Base-by-base conservation (phyloP, 352 stramenopile genomes). In the Pythium dissotocum region DNA sequence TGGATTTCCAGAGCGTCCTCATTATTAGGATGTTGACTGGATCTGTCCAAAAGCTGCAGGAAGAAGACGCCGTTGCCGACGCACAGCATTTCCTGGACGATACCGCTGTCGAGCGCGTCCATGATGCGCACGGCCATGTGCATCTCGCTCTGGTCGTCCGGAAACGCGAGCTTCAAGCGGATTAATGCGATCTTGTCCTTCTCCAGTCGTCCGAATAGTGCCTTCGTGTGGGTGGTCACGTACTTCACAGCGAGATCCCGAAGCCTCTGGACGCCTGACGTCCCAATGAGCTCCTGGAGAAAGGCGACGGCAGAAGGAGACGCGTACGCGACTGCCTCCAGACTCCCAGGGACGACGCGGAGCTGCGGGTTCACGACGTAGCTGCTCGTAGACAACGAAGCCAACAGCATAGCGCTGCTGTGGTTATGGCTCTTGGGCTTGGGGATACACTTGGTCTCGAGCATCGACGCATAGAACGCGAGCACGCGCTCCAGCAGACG, bases 31-130 rank as follows among this genome's bases (percentile, higher is more conserved):
- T 24, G 21, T 24, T 24, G 21, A 24, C 21, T 24, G 21, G 63
- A 18, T 13, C 10, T 55, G 9, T 79, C 73, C 9, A 85, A 24
- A 8, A 81, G 53, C 38, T 80, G 60, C 9, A 83, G 49, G 26
- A 86, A 58, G 61, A 86, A 81, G 6, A 65, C 75, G 18, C 76
- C 78, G 35, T 82, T 80, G 58, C 72, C 42, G 16, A 77, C 24
- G 14, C 65, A 65, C 32, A 65, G 36, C 18, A 71, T n/a, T 30
- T 71, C 46, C 12, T 64, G 61, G 16, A 65, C 52, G 14, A 82
- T 64, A 18, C 77, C 40, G 7, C 51, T 58, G 8, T 79, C 72
- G 7, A 82, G 63, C 6, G 51, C 42, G 14, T 69, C 63, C 72
- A 82, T 79, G 62, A 76, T 73, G 28, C 53, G 58, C 28, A 79